These are phyloP conservation scores for Kluyveromyces aestuarii DNA, from an alignment of 805 yeast genomes.

Conservation along the genomic window DNA sequence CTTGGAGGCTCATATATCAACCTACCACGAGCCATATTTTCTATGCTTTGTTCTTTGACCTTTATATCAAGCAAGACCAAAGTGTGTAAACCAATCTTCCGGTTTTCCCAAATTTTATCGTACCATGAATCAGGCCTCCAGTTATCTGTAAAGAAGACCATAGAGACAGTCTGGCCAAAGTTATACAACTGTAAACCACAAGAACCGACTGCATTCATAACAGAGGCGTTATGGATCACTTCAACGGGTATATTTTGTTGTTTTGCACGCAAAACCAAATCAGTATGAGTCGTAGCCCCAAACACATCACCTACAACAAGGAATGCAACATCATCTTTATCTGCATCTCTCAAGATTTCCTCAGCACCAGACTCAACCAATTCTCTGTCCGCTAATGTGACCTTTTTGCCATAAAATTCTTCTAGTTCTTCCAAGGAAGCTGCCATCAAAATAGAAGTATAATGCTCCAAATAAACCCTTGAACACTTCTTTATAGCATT, in stretches of 20 bases:
- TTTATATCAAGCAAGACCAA: constrained; percentile 82
- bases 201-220: constrained; percentile 97
- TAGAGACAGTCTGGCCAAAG: constrained; percentile 94
- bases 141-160: constrained; percentile 87
- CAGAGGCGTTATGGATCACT: constrained; percentile 88
- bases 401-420: constrained; percentile 74
- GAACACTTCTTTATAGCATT: constrained; percentile 76
- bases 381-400: constrained; percentile 88
- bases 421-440: constrained; percentile 71
- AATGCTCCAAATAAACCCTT: constrained; percentile 91
- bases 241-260: constrained; percentile 72
- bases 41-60: constrained; percentile 93
- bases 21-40: constrained; percentile 88
- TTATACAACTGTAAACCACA: constrained; percentile 92
- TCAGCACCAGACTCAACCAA: constrained; percentile 88
- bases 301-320: constrained; percentile 96
- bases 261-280: constrained; percentile 83
- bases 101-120: constrained; percentile 77
- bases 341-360: constrained; percentile 66
- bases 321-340: constrained; percentile 79
- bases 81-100: constrained; percentile 87
- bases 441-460: constrained; percentile 92
- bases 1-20: constrained; percentile 93
- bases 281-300: constrained; percentile 98
- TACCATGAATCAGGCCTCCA: constrained; percentile 98